Evolutionary conservation across 1,139 yeast species (phyloP).

Genomic region (Scheffersomyces titani): DNA sequence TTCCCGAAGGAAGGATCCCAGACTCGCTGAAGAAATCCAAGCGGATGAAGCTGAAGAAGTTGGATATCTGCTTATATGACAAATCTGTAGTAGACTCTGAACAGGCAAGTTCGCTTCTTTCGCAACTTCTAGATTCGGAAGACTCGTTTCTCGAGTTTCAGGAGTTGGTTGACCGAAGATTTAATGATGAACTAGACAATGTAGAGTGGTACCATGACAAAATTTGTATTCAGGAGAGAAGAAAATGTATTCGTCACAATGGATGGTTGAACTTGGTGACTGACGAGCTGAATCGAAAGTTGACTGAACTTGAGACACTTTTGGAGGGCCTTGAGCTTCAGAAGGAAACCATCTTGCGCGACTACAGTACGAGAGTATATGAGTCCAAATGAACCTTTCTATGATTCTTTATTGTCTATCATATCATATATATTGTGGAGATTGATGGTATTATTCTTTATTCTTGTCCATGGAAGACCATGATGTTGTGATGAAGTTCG

Average conservation of each 20-base stretch:
- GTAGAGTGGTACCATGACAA: constrained; percentile 20
- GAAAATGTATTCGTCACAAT: constrained; percentile 65
- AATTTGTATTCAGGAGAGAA: constrained; percentile 61
- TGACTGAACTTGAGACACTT: constrained; percentile 25
- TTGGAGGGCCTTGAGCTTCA: constrained; percentile 24
- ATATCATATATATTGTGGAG: not conserved
- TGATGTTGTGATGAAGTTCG: not conserved
- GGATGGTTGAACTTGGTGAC: constrained; percentile 63
- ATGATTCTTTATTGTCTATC: not conserved
- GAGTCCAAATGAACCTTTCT: constrained; percentile 15
- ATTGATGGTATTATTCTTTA: not conserved
- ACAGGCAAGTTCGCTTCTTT: not conserved
- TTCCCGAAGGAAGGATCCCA: constrained; percentile 12
- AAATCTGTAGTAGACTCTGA: constrained; percentile 5
- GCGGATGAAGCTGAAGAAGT: constrained; percentile 23
- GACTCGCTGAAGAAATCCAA: constrained; percentile 17
- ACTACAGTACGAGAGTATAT: constrained; percentile 37
- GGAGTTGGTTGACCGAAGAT: constrained; percentile 16
- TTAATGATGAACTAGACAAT: constrained; percentile 11
- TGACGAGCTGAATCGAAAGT: constrained; percentile 43
- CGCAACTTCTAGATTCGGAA: not conserved
- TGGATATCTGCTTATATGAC: constrained; percentile 37
- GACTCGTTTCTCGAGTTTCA: constrained; percentile 14
- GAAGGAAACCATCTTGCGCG: constrained; percentile 25
- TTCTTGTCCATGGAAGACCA: too few species aligned